Evolutionary conservation across 192 early-diverging fungal species (phyloP).

Genomic region (Polychytrium aggregatum): DNA sequence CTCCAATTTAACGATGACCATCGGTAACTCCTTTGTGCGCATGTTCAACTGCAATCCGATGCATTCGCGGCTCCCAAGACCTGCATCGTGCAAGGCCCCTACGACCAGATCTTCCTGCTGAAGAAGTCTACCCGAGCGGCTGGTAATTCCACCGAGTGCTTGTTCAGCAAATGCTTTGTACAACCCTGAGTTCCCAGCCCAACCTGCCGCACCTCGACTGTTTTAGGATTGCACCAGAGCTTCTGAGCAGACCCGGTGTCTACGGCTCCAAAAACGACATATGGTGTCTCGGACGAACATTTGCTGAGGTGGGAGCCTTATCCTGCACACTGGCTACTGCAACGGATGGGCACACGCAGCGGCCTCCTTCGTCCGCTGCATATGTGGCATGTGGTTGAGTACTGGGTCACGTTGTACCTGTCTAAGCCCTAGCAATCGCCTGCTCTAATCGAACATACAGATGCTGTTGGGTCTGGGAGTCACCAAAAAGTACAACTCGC

Average conservation of each 20-base stretch:
- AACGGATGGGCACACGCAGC: too few relatives aligned
- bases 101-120: not conserved
- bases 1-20: too few relatives aligned
- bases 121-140: not conserved
- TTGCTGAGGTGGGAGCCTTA: constrained; percentile 16
- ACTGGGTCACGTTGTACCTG: constrained; percentile 6
- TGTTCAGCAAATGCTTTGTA: too few relatives aligned
- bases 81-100: constrained; percentile 6
- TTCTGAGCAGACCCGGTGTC: constrained; percentile 13
- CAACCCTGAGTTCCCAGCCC: too few relatives aligned
- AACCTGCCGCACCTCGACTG: too few relatives aligned
- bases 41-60: too few relatives aligned
- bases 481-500: constrained; percentile 1
- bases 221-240: constrained; percentile 13
- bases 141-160: constrained; percentile 6
- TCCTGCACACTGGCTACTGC: too few relatives aligned
- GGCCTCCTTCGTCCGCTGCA: too few relatives aligned
- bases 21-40: too few relatives aligned
- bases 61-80: constrained; percentile 17
- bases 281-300: constrained; percentile 16
- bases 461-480: constrained; percentile 18
- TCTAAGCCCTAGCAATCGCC: not conserved
- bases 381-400: too few relatives aligned
- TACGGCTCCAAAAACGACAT: constrained; percentile 19
- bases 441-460: constrained; percentile 1